phyloP scores from a whole-genome alignment of 2,329 filamentous ascomycete genomes.

The Cladophialophora carrionii region DNA sequence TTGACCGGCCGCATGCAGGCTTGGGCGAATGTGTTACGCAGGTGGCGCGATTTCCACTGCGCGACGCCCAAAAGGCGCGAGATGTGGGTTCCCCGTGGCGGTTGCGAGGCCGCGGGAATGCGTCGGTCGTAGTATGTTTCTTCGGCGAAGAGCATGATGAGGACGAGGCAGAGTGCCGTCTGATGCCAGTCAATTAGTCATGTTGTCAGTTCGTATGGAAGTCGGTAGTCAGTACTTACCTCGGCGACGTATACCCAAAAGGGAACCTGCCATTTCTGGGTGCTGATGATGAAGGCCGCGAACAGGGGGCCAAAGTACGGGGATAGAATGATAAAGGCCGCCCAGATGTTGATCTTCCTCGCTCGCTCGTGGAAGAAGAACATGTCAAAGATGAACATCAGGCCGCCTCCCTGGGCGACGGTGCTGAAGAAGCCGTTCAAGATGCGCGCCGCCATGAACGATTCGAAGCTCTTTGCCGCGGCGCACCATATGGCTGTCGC shows the following conservation, averaged over 20 bases:
- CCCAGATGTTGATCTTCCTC: constrained; percentile 48
- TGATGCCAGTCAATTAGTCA: constrained; percentile 8
- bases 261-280: constrained; percentile 44
- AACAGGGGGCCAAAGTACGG: constrained; percentile 39
- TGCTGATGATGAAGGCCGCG: constrained; percentile 46
- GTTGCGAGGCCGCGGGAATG: constrained; percentile 32
- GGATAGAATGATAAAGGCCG: constrained; percentile 44
- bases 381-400: constrained; percentile 52
- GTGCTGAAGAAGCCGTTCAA: constrained; percentile 53
- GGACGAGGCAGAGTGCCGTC: constrained; percentile 42
- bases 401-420: constrained; percentile 48
- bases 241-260: constrained; percentile 46
- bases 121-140: constrained; percentile 48
- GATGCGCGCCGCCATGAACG: constrained; percentile 50
- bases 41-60: constrained; percentile 36
- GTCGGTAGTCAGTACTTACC: constrained; percentile 18
- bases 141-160: constrained; percentile 44
- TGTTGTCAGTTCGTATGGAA: not conserved
- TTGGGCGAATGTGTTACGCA: constrained; percentile 43
- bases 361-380: constrained; percentile 49
- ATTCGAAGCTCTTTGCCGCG: constrained; percentile 44
- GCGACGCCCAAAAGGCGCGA: constrained; percentile 41
- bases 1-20: constrained; percentile 45
- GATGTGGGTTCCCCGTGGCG: constrained; percentile 39
- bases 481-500: constrained; percentile 49